Base-by-base conservation (phyloP, 1,139 yeast species). In the Pneumocystis oryctolagi region DNA sequence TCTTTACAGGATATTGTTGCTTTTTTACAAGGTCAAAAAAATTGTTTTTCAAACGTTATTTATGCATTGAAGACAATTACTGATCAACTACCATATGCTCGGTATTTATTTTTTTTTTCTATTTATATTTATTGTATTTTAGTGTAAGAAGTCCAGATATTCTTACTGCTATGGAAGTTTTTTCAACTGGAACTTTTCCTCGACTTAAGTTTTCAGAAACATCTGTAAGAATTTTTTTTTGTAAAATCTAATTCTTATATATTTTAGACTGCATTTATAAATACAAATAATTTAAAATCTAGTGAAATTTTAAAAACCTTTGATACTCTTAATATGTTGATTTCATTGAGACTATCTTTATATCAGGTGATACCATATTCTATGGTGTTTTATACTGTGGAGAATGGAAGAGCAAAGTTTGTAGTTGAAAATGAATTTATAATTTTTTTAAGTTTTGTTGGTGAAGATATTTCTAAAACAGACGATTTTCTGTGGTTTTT, bases 1-100 rank as follows among this genome's bases (percentile, higher is more conserved):
- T 25, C 14, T 12, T 20, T n/a, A 25, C 25, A 47, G 55, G 97
- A 92, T 73, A 78, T 90, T 32, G 82, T 92, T 66, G 86, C 87
- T 65, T 90, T 95, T 94, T 78, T 90, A 60, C 78, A 95, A 66
- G 89, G 88, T 65, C 95, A 89, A 68, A 84, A 85, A 67, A 82
- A 83, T 71, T 81, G 85, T 64, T 83, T 82, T 63, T 74, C 79
- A 61, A 89, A 87, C 65, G 83, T 85, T 64, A 79, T 78, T 61
- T 82, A 79, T 84, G 87, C 78, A 61, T 79, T 82, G 47, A 80
- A 77, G 67, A 79, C 79, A 60, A 82, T 82, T 62, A 85, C 86
- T 67, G 81, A 84, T 56, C 82, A 85, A 47, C 78, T 89, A 65
- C 79, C 84, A 5, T 88, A 90, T 25, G 97, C 97, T 14, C 65